A percentile compares a stretch with the other conserved stretches of the same genome.
Conservation (phyloP, 2,329 filamentous ascomycete genomes). For the Xylaria sp. region DNA sequence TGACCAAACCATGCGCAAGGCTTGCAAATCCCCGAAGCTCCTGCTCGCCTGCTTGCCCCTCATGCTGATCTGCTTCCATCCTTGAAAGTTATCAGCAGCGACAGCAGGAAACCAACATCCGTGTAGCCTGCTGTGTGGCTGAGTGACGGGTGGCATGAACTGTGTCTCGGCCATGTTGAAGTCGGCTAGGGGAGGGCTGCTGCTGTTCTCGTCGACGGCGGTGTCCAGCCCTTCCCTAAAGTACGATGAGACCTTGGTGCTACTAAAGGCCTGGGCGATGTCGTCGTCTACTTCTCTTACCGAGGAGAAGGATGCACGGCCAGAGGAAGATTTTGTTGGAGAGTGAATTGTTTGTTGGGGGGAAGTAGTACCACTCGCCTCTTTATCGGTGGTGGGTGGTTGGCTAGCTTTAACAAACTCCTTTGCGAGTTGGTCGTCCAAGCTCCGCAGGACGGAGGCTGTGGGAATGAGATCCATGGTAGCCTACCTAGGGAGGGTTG, state of each 20-base stretch:
- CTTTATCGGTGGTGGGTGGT: slow-evolving; percentile 39
- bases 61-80: slow-evolving; percentile 72
- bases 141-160: slow-evolving; percentile 65
- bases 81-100: slow-evolving; percentile 65
- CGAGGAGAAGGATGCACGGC: slow-evolving; percentile 70
- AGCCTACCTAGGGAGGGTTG: slow-evolving; percentile 32
- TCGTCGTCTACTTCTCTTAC: slow-evolving; percentile 70
- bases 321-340: slow-evolving; percentile 51
- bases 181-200: slow-evolving; percentile 52
- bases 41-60: slow-evolving; percentile 69
- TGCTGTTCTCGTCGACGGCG: slow-evolving; percentile 54
- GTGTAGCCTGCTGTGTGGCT: slow-evolving; percentile 67
- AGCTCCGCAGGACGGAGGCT: slow-evolving; percentile 31
- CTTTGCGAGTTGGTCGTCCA: slow-evolving; percentile 30
- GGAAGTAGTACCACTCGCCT: slow-evolving; percentile 44
- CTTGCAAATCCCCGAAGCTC: slow-evolving; percentile 70
- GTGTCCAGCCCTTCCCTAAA: slow-evolving; percentile 56
- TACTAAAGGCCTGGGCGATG: slow-evolving; percentile 71
- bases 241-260: slow-evolving; percentile 71
- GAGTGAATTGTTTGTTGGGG: slow-evolving; percentile 36
- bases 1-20: slow-evolving; percentile 66
- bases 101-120: slow-evolving; percentile 66
- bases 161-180: slow-evolving; percentile 55
- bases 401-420: slow-evolving; percentile 37
- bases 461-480: slow-evolving; percentile 35